phyloP scores from a whole-genome alignment of 192 early-diverging fungal species.

The Entomortierella beljakovae region DNA sequence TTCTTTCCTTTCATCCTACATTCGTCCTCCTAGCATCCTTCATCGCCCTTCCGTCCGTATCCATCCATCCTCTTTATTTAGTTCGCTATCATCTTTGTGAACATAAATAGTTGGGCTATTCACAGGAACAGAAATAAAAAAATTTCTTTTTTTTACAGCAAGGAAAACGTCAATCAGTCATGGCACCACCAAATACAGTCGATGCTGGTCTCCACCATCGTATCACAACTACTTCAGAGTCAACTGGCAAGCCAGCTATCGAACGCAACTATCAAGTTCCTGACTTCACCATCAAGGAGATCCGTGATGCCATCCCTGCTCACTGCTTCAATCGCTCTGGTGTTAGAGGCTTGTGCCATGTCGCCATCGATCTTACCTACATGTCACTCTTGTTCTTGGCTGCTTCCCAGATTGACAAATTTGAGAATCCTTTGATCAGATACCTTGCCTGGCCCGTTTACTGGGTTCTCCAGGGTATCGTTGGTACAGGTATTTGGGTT shows the following conservation, averaged over 20 bases:
- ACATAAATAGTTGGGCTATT: background rate
- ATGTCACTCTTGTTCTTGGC: conserved; percentile 71
- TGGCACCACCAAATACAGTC: conserved; percentile 56
- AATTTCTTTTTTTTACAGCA: background rate
- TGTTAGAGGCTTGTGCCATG: conserved; percentile 82
- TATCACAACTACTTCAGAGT: conserved; percentile 4
- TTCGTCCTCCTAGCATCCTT: background rate
- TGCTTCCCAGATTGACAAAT: conserved; percentile 75
- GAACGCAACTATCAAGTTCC: conserved; percentile 69
- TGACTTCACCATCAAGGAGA: conserved; percentile 89
- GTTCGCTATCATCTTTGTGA: background rate
- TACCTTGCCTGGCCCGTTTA: conserved; percentile 79
- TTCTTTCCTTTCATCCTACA: background rate
- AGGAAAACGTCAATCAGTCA: conserved; percentile 8
- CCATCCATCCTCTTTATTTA: no score
- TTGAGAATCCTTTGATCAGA: conserved; percentile 61
- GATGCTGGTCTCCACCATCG: conserved; percentile 51
- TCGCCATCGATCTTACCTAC: conserved; percentile 80
- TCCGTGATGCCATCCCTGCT: conserved; percentile 89
- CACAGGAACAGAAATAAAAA: conserved; percentile 34
- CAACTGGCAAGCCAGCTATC: conserved; percentile 19
- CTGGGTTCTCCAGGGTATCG: conserved; percentile 87
- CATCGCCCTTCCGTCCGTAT: no score
- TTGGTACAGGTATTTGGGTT: conserved; percentile 92
- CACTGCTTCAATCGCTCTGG: conserved; percentile 94